Percentiles rank a stretch among this genome's conserved stretches.
Conservation (phyloP, 140 eudicot genomes). For the Stevia rebaudiana region DNA sequence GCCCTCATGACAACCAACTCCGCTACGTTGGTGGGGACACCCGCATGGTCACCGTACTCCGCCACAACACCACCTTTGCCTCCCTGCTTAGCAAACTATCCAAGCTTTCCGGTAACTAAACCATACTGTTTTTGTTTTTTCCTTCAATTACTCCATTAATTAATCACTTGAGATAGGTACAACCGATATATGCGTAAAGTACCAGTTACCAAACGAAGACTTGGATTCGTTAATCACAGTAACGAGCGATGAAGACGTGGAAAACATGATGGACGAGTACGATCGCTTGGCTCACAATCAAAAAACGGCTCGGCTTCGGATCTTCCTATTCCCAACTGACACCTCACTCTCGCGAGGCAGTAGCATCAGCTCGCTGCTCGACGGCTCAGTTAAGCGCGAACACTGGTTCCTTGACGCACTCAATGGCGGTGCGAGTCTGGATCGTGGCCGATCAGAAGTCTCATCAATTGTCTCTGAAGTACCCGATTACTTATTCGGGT, state of each 20-base stretch:
- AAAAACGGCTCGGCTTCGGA: conserved; percentile 68
- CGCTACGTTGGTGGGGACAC: conserved; percentile 97
- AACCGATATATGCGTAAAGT: conserved; percentile 56
- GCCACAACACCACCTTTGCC: conserved; percentile 51
- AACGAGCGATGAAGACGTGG: conserved; percentile 78
- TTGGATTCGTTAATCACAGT: conserved; percentile 79
- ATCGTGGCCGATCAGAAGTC: conserved; percentile 79
- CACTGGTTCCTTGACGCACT: conserved; percentile 87
- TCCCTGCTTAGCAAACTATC: conserved; percentile 55
- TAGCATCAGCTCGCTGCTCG: conserved; percentile 71
- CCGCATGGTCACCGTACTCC: conserved; percentile 69
- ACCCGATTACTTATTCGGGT: conserved; percentile 84
- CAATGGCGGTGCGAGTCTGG: conserved; percentile 58
- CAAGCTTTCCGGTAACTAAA: conserved; percentile 41
- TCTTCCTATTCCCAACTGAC: conserved; percentile 58
- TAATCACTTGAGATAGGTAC: conserved; percentile 31
- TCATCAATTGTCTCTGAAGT: conserved; percentile 79
- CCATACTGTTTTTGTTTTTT: not conserved
- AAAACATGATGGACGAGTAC: conserved; percentile 90
- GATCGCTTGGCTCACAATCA: conserved; percentile 57
- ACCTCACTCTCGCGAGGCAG: conserved; percentile 50
- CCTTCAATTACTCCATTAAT: too few relatives aligned
- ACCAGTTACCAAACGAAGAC: conserved; percentile 91
- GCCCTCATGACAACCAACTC: conserved; percentile 94
- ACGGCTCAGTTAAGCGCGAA: conserved; percentile 77